Evolutionary conservation across 2,329 filamentous ascomycete species (phyloP).

Genomic region (Lizonia empirigonia): DNA sequence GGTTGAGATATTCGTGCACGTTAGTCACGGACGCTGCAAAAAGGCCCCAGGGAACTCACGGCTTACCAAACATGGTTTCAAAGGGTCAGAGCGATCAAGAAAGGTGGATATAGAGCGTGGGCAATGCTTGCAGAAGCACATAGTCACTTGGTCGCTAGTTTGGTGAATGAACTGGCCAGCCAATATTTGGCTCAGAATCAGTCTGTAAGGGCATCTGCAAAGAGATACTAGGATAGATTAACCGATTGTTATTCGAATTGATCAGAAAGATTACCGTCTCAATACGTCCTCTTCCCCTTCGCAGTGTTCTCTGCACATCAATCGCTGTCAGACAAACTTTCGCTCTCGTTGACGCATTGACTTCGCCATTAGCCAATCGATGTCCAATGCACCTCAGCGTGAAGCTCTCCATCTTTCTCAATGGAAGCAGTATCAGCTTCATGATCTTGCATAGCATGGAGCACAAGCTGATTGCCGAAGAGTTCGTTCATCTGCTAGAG

Average conservation of each 20-base stretch:
- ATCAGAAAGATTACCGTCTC: too few species aligned
- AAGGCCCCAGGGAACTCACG: too few species aligned
- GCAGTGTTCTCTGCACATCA: neutral
- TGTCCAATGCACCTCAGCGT: slow-evolving; percentile 8
- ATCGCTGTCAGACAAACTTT: neutral
- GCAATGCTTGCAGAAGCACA: neutral
- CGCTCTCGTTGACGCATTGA: neutral
- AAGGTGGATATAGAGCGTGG: neutral
- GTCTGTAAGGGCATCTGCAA: neutral
- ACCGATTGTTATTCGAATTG: too few species aligned
- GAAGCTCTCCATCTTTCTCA: slow-evolving; percentile 28
- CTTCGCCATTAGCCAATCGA: neutral
- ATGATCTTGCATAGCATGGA: slow-evolving; percentile 45
- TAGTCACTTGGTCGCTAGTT: neutral
- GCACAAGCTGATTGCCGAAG: slow-evolving; percentile 44
- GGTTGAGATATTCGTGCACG: too few species aligned
- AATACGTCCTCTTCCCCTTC: too few species aligned
- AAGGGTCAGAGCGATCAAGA: neutral
- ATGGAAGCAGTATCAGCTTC: slow-evolving; percentile 36
- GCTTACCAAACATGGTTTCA: neutral
- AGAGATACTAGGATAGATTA: neutral
- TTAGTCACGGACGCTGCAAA: too few species aligned
- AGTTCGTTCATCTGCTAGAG: slow-evolving; percentile 42
- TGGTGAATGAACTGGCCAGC: neutral
- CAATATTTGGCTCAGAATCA: neutral